Conservation (phyloP, 2,329 filamentous ascomycete species). For the Fusarium tupiense region DNA sequence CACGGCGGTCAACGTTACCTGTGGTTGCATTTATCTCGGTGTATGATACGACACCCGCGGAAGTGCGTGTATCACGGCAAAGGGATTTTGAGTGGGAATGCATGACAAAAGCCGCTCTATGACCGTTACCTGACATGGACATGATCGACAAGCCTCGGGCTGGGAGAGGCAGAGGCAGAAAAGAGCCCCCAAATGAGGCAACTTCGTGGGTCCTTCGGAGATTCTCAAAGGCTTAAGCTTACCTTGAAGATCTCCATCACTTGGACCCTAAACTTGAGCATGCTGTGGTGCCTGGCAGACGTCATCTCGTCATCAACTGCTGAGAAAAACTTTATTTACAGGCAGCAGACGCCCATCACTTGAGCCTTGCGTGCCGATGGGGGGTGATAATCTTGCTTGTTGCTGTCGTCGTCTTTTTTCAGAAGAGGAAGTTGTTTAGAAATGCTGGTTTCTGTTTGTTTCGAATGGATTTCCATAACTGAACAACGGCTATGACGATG, state of each 20-base stretch:
- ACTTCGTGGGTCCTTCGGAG: slow-evolving; percentile 20
- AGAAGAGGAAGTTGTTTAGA: background rate
- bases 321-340: slow-evolving; percentile 20
- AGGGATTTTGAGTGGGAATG: slow-evolving; percentile 16
- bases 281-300: slow-evolving; percentile 28
- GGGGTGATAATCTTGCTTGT: background rate
- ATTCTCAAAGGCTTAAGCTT: slow-evolving; percentile 41
- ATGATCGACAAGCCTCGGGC: slow-evolving; percentile 20
- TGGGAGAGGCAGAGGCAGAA: slow-evolving; percentile 1
- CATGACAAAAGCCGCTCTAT: slow-evolving; percentile 25
- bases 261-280: slow-evolving; percentile 35
- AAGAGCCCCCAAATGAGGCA: slow-evolving; percentile 1
- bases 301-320: slow-evolving; percentile 28
- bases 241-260: slow-evolving; percentile 32
- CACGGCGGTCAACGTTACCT: slow-evolving; percentile 4
- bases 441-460: background rate
- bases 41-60: slow-evolving; percentile 4
- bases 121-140: slow-evolving; percentile 21
- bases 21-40: background rate
- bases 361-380: slow-evolving; percentile 19
- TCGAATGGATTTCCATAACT: slow-evolving; percentile 18
- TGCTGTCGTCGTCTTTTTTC: background rate
- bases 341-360: background rate
- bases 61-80: slow-evolving; percentile 26
- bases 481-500: slow-evolving; percentile 4